phyloP scores from a whole-genome alignment of 2,329 filamentous ascomycete species.

The Hyphodiscus sp. region DNA sequence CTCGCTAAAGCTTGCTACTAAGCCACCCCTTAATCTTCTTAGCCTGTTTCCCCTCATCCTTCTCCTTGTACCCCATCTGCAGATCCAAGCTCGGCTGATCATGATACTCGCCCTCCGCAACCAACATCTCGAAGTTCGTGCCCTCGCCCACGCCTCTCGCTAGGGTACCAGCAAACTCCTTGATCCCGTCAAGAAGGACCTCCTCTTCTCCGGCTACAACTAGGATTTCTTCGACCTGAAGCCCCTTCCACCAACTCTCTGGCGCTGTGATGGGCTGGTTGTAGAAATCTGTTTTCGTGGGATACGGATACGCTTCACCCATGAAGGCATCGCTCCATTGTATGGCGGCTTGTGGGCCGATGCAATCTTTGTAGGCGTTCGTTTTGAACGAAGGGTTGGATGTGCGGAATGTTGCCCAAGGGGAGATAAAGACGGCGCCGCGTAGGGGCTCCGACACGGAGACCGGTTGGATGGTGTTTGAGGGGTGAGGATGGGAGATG shows the following conservation, averaged over 20 bases:
- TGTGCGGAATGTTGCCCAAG: constrained; percentile 49
- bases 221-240: constrained; percentile 42
- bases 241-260: constrained; percentile 45
- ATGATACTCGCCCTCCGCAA: constrained; percentile 23
- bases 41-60: constrained; percentile 19
- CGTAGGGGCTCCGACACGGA: constrained; percentile 37
- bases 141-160: constrained; percentile 24
- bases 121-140: constrained; percentile 11
- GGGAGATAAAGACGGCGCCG: constrained; percentile 47
- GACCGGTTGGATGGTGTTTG: constrained; percentile 47
- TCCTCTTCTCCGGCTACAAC: constrained; percentile 50
- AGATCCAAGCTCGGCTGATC: constrained; percentile 22
- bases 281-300: constrained; percentile 39
- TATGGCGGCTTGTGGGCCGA: constrained; percentile 34
- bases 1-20: constrained; percentile 14
- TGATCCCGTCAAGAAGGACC: constrained; percentile 49
- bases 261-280: constrained; percentile 44
- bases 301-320: constrained; percentile 24
- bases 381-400: constrained; percentile 35
- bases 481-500: constrained; percentile 49
- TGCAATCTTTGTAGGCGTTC: constrained; percentile 45
- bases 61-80: constrained; percentile 16
- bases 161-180: constrained; percentile 42
- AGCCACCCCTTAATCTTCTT: constrained; percentile 23
- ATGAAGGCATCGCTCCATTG: constrained; percentile 45